phyloP scores from a whole-genome alignment of 108 stramenopile genomes.

The Skeletonema potamos region DNA sequence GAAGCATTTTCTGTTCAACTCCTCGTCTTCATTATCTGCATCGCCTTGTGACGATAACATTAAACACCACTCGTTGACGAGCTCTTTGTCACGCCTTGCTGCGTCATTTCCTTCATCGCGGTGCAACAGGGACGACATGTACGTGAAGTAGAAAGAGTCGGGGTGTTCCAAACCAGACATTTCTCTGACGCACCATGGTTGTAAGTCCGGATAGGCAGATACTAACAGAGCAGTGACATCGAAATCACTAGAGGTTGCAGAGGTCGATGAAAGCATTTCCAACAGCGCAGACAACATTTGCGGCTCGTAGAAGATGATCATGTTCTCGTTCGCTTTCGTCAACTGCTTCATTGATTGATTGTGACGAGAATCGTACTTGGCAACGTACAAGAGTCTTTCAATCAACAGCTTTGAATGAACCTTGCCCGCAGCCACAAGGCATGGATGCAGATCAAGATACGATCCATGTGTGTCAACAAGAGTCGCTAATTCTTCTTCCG shows the following conservation, averaged over 20 bases:
- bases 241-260: conserved; percentile 18
- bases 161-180: conserved; percentile 35
- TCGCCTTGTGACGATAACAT: conserved; percentile 44
- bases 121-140: conserved; percentile 70
- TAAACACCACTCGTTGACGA: conserved; percentile 82
- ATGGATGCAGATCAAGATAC: conserved; percentile 71
- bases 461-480: conserved; percentile 74
- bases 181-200: conserved; percentile 71
- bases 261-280: conserved; percentile 42
- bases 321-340: conserved; percentile 23
- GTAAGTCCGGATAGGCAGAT: conserved; percentile 83
- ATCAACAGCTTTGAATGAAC: conserved; percentile 50
- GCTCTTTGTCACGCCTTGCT: conserved; percentile 55
- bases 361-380: conserved; percentile 74
- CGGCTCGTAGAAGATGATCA: conserved; percentile 72
- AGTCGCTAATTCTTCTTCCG: conserved; percentile 34
- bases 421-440: conserved; percentile 59
- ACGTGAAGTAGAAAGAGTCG: conserved; percentile 61
- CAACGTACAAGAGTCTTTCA: conserved; percentile 52
- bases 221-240: conserved; percentile 56
- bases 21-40: conserved; percentile 2
- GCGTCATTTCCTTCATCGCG: conserved; percentile 67
- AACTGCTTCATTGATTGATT: conserved; percentile 63
- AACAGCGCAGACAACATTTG: conserved; percentile 73
- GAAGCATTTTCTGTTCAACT: conserved; percentile 43